These are phyloP conservation scores for Juglanconis sp. DNA, from an alignment of 2,329 filamentous ascomycete genomes.

Conservation along the genomic window DNA sequence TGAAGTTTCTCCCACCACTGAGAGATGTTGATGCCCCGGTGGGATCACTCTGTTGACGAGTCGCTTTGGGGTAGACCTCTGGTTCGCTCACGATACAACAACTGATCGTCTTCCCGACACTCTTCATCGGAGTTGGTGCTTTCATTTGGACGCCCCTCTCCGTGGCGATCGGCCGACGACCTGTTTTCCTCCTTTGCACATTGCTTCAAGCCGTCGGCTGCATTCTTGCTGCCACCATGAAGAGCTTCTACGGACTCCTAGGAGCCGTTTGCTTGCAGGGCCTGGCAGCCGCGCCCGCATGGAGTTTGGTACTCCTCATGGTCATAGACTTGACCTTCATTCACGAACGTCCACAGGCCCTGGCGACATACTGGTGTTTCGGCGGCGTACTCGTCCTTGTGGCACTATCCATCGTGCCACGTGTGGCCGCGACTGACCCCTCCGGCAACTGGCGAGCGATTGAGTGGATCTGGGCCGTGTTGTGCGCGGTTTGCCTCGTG, in stretches of 20 bases:
- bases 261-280: neutral
- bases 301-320: slow-evolving; percentile 24
- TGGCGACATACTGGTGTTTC: slow-evolving; percentile 34
- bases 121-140: neutral
- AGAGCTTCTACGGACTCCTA: neutral
- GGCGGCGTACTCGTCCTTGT: slow-evolving; percentile 25
- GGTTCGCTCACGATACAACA: neutral
- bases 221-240: neutral
- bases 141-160: neutral
- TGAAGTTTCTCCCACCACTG: neutral
- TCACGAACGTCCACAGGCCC: slow-evolving; percentile 31
- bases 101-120: neutral
- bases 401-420: slow-evolving; percentile 26
- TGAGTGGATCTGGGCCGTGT: slow-evolving; percentile 20
- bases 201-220: neutral
- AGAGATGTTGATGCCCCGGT: neutral
- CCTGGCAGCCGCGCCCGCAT: neutral
- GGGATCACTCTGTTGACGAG: neutral
- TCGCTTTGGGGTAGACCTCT: neutral
- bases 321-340: slow-evolving; percentile 38
- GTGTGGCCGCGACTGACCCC: slow-evolving; percentile 29
- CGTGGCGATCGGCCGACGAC: neutral
- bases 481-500: slow-evolving; percentile 24
- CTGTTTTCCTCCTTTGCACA: neutral
- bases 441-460: slow-evolving; percentile 31